Evolutionary conservation across 306 rosid genomes (phyloP).

Genomic region (Malus fusca): DNA sequence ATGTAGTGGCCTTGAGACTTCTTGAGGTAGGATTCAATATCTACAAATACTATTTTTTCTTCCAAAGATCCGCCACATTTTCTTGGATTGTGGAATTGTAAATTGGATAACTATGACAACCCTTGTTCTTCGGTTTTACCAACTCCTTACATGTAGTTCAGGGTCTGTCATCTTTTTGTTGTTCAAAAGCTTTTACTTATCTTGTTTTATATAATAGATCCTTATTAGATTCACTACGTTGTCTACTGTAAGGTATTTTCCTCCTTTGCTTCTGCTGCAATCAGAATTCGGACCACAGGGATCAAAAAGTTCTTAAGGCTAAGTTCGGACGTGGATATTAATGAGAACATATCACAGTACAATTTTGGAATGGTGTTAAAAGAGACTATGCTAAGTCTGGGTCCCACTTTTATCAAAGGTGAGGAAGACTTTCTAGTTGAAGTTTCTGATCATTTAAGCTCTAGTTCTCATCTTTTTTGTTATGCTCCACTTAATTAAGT

Average conservation of each 20-base stretch:
- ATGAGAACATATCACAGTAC: conserved; percentile 52
- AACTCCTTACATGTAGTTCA: not conserved
- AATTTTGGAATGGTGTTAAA: conserved; percentile 69
- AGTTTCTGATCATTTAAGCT: not conserved
- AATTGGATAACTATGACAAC: not conserved
- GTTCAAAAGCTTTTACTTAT: not conserved
- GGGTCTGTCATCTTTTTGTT: not conserved
- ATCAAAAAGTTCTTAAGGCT: conserved; percentile 35
- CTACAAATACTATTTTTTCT: not conserved
- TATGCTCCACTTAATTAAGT: not conserved
- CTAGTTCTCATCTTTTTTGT: not conserved
- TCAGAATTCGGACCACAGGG: conserved; percentile 60
- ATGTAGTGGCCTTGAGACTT: conserved; percentile 66
- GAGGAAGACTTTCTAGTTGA: conserved; percentile 20
- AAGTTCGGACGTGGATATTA: conserved; percentile 29
- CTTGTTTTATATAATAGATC: conserved; percentile 1
- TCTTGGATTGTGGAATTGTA: not conserved
- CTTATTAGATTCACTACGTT: conserved; percentile 22
- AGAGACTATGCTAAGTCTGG: conserved; percentile 80
- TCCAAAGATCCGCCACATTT: not conserved
- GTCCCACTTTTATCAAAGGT: conserved; percentile 98
- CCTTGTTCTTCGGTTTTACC: not conserved
- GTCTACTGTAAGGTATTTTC: conserved; percentile 56
- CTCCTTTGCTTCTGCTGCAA: conserved; percentile 67
- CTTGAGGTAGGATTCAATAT: conserved; percentile 52